Base-by-base conservation (phyloP, 2,329 filamentous ascomycete species). In the Ophiostoma ips region DNA sequence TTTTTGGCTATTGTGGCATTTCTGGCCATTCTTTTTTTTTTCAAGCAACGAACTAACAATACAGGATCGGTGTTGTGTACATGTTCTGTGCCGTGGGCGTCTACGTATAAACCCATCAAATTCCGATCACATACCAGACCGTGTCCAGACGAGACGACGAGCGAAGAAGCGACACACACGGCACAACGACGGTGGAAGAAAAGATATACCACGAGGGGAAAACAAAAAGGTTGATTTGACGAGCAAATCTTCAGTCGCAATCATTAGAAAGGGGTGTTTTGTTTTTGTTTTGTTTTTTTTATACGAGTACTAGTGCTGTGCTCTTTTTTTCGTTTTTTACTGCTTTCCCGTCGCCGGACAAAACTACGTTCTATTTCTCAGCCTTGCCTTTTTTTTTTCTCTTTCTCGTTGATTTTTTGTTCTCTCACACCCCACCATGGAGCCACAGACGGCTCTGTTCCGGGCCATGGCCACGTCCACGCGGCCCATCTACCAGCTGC, bases 21-120 rank as follows among this genome's bases (percentile, higher is more conserved):
- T n/a, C n/a, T n/a, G n/a, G n/a, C n/a, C n/a, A n/a, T n/a, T 36
- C 15, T 28, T 31, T 45, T 54, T 7, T 21, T 5, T 1, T 38
- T 10, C 18, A 4, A 9, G 1, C 6, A 15, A 12, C 5, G 46
- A 47, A 13, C 50, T 48, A 36, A 46, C 49, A 5, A 21, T 16
- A 24, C 33, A 95, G 90, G 47, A 85, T 95, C 66, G 92, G 92
- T 59, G 83, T 90, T 47, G 88, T 98, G 43, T 95, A 92, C 70
- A 95, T 95, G 84, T 96, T 98, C 70, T 98, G 92, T 69, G 92
- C 89, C 53, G 92, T 92, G 64, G 92, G 92, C 65, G 92, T 98
- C 63, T 96, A 98, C 81, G 87, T 98, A 66, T 98, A 79, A 10
- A 5, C n/a, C n/a, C 16, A 50, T 5, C 19, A 24, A 15, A 40